These are phyloP conservation scores for Actinomortierella ambigua DNA, from an alignment of 371 early-diverging fungal species.

Conservation along the genomic window DNA sequence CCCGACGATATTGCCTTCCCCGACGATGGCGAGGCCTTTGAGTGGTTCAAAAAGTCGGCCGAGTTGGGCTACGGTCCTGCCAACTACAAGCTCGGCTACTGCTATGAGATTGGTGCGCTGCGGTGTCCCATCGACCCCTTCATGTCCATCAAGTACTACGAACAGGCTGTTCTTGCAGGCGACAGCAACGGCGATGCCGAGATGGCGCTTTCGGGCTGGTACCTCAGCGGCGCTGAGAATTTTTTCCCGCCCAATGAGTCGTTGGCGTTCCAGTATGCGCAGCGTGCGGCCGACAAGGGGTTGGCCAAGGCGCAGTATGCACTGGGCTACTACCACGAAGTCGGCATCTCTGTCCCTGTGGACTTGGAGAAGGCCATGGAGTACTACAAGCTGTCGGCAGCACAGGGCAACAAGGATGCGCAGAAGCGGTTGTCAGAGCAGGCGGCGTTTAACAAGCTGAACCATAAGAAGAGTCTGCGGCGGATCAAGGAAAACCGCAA, in stretches of 20 bases:
- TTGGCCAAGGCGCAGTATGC: constrained; percentile 92
- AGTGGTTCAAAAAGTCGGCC: constrained; percentile 58
- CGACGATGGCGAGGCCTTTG: constrained; percentile 48
- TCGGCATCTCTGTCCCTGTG: constrained; percentile 78
- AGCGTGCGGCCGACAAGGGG: constrained; percentile 80
- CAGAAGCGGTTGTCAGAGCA: constrained; percentile 48
- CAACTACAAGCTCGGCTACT: constrained; percentile 79
- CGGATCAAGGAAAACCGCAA: constrained; percentile 20
- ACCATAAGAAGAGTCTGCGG: constrained; percentile 18
- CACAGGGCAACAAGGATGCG: constrained; percentile 61
- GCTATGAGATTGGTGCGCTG: constrained; percentile 78
- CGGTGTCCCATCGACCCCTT: constrained; percentile 71
- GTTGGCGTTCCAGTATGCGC: constrained; percentile 91
- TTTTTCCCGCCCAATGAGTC: constrained; percentile 77
- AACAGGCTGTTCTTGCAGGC: constrained; percentile 85
- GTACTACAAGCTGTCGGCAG: constrained; percentile 78
- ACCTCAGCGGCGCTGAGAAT: constrained; percentile 87
- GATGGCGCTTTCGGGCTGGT: constrained; percentile 95
- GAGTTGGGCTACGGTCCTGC: constrained; percentile 71
- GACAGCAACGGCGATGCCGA: constrained; percentile 84
- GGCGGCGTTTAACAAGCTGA: constrained; percentile 6
- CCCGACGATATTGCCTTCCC: constrained; percentile 50
- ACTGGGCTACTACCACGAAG: constrained; percentile 92
- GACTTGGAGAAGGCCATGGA: constrained; percentile 72
- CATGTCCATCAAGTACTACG: constrained; percentile 77